Base-by-base conservation (phyloP, 2,329 filamentous ascomycete genomes). In the Talaromyces piceae region DNA sequence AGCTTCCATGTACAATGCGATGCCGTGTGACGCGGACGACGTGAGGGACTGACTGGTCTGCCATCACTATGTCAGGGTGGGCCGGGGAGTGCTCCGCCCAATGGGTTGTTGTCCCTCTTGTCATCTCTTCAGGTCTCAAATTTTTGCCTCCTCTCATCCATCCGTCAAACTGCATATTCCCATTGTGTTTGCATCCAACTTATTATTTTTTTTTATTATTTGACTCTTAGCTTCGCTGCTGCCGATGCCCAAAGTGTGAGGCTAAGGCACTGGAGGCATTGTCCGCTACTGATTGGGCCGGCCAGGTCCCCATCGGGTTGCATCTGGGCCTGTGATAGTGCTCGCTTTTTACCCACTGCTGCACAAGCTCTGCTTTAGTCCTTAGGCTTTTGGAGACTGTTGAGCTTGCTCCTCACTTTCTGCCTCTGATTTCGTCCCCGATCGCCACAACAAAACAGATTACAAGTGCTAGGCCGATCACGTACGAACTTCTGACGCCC, bases 191-290 rank as follows among this genome's bases (percentile, higher is more conserved):
- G n/a, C n/a, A n/a, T n/a, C n/a, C n/a, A n/a, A n/a, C 30, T 23
- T 39, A 5, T 22, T 37, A n/a, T 39, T 4, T 11, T 26, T 39
- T 47, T 33, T 18, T 31, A 22, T 25, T 25, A 30, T 30, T 13
- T 30, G 28, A 7, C n/a, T 30, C 39, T 16, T 50, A 26, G 18
- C 28, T 30, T 22, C 23, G 13, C 8, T 43, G 41, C 41, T 43
- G 30, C 56, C 58, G 59, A 61, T 67, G 66, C 67, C 67, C 64
- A 69, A 67, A 57, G 53, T 51, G 67, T 68, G 67, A 70, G 67
- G 67, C 67, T 68, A 58, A 58, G 62, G 57, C 58, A 58, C 45
- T 56, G 52, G 43, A 53, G 49, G 49, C 52, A 37, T 37, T 28
- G 44, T 16, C 45, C 30, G 37, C 45, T 56, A 52, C 30, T 47